Base-by-base conservation (phyloP, 306 rosid species). In the Cyclanthera cordifolia region DNA sequence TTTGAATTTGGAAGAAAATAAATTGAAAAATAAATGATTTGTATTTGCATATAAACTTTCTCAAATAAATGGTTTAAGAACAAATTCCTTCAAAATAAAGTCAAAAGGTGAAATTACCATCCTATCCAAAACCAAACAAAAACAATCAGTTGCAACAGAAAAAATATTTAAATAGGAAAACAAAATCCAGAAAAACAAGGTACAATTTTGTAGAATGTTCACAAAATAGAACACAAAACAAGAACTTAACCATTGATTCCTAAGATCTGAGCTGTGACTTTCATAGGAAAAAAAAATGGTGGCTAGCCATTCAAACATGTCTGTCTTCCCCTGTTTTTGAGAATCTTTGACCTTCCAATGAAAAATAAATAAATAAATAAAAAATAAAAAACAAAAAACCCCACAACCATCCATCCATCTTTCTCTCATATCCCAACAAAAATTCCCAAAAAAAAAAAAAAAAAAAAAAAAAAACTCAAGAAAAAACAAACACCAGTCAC, bases 381-480 rank as follows among this genome's bases (percentile, higher is more conserved):
- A n/a, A n/a, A n/a, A n/a, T n/a, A n/a, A n/a, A n/a, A n/a, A n/a
- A n/a, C n/a, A n/a, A n/a, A n/a, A n/a, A n/a, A n/a, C n/a, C n/a
- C 54, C 54, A 53, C 74, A 71, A 16, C 74, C 74, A 71, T 43
- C 27, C 74, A 71, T 43, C 27, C 74, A 71, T 43, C 27, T 52
- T 41, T 52, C 37, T 67, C 37, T 67, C 30, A 4, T 32, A 4
- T 32, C 37, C 37, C 37, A 32, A 32, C n/a, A 34, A 34, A 34
- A 5, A 34, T 5, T 2, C 41, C 7, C 41, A 34, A 34, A n/a
- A n/a, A 34, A 34, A 34, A 34, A 34, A 0, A 34, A 34, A 34
- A 32, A 34, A 34, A 34, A 5, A 34, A 32, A 34, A 34, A 34
- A 5, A 34, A 34, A 4, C 41, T 34, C 41, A 34, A 34, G n/a